These are phyloP conservation scores for Mycosarcoma mackinlayi DNA, from an alignment of 1,284 basidiomycete species.

Conservation along the genomic window DNA sequence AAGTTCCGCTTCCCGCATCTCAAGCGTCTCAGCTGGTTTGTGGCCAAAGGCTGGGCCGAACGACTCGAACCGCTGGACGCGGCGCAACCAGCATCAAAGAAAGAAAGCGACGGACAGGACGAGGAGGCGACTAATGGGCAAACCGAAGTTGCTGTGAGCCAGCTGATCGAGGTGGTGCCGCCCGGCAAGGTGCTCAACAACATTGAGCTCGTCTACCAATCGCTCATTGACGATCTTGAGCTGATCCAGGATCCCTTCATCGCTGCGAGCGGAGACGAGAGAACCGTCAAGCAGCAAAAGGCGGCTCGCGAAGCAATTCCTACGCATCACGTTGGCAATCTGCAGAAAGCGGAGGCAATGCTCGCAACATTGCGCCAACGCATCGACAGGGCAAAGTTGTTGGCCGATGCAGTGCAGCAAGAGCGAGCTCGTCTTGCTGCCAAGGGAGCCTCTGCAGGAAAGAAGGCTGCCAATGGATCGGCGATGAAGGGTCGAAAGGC, in stretches of 20 bases:
- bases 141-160: background rate
- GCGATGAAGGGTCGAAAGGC: constrained; percentile 5
- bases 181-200: constrained; percentile 22
- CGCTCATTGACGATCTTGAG: constrained; percentile 38
- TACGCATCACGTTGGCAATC: constrained; percentile 27
- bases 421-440: constrained; percentile 4
- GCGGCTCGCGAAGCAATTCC: constrained; percentile 42
- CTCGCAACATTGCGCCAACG: constrained; percentile 16
- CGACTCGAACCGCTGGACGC: constrained; percentile 28
- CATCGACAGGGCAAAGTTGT: constrained; percentile 16
- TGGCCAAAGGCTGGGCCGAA: constrained; percentile 56
- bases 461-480: background rate
- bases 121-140: background rate
- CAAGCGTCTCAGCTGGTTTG: constrained; percentile 68
- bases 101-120: background rate
- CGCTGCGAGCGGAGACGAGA: constrained; percentile 30
- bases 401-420: constrained; percentile 10
- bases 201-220: constrained; percentile 30
- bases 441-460: constrained; percentile 4
- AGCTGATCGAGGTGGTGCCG: constrained; percentile 24
- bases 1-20: constrained; percentile 87
- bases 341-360: constrained; percentile 33
- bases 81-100: background rate
- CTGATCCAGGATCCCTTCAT: constrained; percentile 37
- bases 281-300: constrained; percentile 38